Conservation (phyloP, 2,329 filamentous ascomycete genomes). For the Fusarium pseudograminearum region DNA sequence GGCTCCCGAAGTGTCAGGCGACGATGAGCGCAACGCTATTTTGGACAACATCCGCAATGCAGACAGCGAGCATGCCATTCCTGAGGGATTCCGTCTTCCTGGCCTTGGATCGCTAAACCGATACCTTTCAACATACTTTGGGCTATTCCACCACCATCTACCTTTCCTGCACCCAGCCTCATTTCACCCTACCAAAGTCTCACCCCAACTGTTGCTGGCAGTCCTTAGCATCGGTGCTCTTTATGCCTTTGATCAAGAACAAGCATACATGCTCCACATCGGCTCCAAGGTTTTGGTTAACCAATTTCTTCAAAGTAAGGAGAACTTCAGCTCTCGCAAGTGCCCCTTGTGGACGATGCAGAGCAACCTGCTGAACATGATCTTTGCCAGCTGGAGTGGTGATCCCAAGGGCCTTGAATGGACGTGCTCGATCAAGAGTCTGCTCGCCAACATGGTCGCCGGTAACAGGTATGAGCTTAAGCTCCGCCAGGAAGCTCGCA, state of each 20-base stretch:
- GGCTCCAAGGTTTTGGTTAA: slow-evolving; percentile 97
- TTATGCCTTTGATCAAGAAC: slow-evolving; percentile 96
- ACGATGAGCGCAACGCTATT: slow-evolving; percentile 87
- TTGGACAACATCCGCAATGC: slow-evolving; percentile 85
- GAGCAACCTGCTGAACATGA: slow-evolving; percentile 95
- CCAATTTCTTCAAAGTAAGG: slow-evolving; percentile 97
- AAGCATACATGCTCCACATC: slow-evolving; percentile 96
- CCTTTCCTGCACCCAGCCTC: slow-evolving; percentile 95
- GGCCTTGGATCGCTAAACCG: slow-evolving; percentile 84
- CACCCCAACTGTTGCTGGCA: slow-evolving; percentile 85
- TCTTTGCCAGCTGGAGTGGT: slow-evolving; percentile 99
- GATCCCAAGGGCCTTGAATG: slow-evolving; percentile 97
- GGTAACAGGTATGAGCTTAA: slow-evolving; percentile 97
- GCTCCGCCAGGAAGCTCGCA: slow-evolving; percentile 88
- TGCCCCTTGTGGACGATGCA: slow-evolving; percentile 99
- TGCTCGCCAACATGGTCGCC: slow-evolving; percentile 98
- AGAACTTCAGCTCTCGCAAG: slow-evolving; percentile 98
- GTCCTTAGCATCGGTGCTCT: slow-evolving; percentile 95
- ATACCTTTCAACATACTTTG: slow-evolving; percentile 96
- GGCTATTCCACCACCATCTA: slow-evolving; percentile 94
- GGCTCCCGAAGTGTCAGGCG: slow-evolving; percentile 83
- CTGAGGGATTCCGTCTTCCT: slow-evolving; percentile 91
- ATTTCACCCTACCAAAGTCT: slow-evolving; percentile 83
- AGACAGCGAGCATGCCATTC: slow-evolving; percentile 84
- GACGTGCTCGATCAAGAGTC: slow-evolving; percentile 98